Evolutionary conservation across 1,284 basidiomycete genomes (phyloP), one percentile per base, ranked within the genome.

Genomic region (Trichosporon ovoides): DNA sequence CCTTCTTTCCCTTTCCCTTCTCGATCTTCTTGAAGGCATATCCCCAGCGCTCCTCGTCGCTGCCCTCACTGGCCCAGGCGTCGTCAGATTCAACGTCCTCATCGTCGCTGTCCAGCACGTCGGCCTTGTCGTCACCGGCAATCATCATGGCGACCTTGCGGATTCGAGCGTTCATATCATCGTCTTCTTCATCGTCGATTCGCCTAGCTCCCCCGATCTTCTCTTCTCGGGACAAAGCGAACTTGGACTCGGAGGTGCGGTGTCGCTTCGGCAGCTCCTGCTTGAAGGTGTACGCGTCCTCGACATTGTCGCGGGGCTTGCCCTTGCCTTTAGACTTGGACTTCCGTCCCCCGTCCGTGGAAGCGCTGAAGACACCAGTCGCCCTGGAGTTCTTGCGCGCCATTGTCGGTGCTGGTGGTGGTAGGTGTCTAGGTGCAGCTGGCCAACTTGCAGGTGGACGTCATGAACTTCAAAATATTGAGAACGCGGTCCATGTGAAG

Each of bases 1-100:
- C 58, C 66, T 84, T 85, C 76, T 83, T 83, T 22, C 60, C 63
- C 62, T 71, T 69, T 0, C 68, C 71, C 64, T 72, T 72, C 55
- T 74, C 68, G 57, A 76, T 64, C 49, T 70, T 69, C 28, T 86
- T 84, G 77, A 87, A 91, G 7, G 72, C 71, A 62, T 72, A 73
- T n/a, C 76, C 76, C 75, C 75, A 77, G 48, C 83, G 77, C 46
- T 92, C 89, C 61, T 87, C 87, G 59, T 92, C 91, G 66, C 84
- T 86, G 66, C 89, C 88, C 63, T 70, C 77, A 54, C 88, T 65
- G 43, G 84, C 75, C 81, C 83, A 62, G 77, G 85, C 71, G 81
- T 84, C 75, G 73, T 87, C 70, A 79, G 85, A 71, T 79, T 86
- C 69, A 80, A 87, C 72, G 77, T 82, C 63, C 78, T 87, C 72